phyloP scores from a whole-genome alignment of 2,329 filamentous ascomycete genomes.

The Claviceps sp. region DNA sequence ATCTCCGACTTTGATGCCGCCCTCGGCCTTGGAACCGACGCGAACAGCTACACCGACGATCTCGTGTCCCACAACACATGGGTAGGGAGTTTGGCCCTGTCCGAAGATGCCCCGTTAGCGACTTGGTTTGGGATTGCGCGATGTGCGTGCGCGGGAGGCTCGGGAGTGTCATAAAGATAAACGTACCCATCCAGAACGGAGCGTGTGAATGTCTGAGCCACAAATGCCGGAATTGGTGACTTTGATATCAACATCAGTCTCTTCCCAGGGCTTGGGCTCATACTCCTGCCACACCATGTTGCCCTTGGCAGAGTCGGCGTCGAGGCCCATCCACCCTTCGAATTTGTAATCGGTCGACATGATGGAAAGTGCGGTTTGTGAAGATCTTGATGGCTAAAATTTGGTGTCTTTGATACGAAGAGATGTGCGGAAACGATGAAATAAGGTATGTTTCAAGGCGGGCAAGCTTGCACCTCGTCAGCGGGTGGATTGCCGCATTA shows the following conservation, averaged over 20 bases:
- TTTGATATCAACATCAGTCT: conserved; percentile 52
- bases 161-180: not conserved
- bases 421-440: not conserved
- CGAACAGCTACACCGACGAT: conserved; percentile 47
- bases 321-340: conserved; percentile 36
- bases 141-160: not conserved
- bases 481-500: not conserved
- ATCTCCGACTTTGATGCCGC: conserved; percentile 44
- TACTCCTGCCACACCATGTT: conserved; percentile 44
- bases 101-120: not conserved
- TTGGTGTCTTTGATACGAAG: no score
- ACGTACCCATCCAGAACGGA: conserved; percentile 38
- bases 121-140: not conserved
- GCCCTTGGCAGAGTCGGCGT: conserved; percentile 27
- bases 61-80: conserved; percentile 49
- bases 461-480: no score
- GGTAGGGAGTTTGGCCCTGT: conserved; percentile 15
- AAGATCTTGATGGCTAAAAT: no score
- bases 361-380: not conserved
- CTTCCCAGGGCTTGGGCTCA: conserved; percentile 52
- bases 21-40: conserved; percentile 33
- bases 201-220: conserved; percentile 45
- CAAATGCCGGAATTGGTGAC: conserved; percentile 55
- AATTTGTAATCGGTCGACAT: conserved; percentile 29
- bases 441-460: accelerated